Evolutionary conservation across 164 flowering plant species (phyloP), one percentile per base, ranked within the genome.

Genomic region (Vitis amurensis): DNA sequence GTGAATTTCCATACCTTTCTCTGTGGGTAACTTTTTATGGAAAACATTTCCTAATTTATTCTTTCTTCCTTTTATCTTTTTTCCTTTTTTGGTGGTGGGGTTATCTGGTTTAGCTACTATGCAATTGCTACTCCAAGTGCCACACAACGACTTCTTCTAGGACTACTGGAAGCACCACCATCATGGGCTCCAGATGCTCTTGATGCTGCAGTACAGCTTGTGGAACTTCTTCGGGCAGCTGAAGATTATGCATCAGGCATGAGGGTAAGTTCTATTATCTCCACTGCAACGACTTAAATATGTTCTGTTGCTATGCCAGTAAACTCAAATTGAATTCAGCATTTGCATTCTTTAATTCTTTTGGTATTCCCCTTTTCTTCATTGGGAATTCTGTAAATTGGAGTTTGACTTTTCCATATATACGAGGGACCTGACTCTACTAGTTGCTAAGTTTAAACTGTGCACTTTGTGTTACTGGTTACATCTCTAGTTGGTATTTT

Each of bases 141-240:
- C 61, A 92, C 98, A n/a, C 98, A 94, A 70, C 84, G 97, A 74
- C 90, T 94, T 75, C 89, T 94, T 63, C 86, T 94, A 74, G 98
- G 98, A 65, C 94, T 94, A 78, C 82, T 94, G 27, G 98, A 94
- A 88, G 98, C 98, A 73, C 98, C 98, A 56, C 97, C 97, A 29
- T 92, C 97, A 49, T 94, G 98, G 98, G 98, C 98, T 75, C 97
- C 98, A 37, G 98, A 94, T 86, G 98, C 98, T 68, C 97, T 94
- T 62, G 98, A 94, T 87, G 98, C 98, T 70, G 98, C 97, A 71
- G 98, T 94, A 16, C 98, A 94, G 73, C 93, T 94, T 68, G 98
- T 94, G 70, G 98, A 94, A 74, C 97, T 94, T 57, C 95, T 94
- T 68, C 83, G 97, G 67, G 98, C 98, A 64, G 98, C 97, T 56